Evolutionary conservation across 2,329 filamentous ascomycete species (phyloP), one percentile per base, ranked within the genome.

Genomic region (Aurifilum marmelostoma): DNA sequence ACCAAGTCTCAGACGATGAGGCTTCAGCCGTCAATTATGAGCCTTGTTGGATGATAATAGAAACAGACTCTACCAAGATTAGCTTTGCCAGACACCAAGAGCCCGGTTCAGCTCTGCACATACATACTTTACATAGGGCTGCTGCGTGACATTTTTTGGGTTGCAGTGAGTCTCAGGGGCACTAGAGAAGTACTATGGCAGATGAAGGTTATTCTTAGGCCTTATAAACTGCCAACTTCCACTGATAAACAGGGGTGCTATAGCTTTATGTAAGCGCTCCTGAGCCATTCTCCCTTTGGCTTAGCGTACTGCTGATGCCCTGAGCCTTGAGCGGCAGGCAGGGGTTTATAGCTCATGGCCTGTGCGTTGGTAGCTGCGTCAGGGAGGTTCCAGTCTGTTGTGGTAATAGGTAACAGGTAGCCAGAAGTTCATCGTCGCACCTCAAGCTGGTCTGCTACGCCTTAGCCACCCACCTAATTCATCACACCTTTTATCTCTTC

Each of bases 371-470:
- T 39, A 66, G 67, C 54, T 66, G 68, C 66, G 66, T 68, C 66
- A 70, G 68, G 58, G 56, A 65, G 65, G 34, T 65, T 64, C 39
- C 37, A 27, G 61, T 58, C 54, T 14, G 61, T 58, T 61, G 43
- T 41, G 58, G 65, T 47, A 68, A 70, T 66, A 70, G 68, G 68
- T 70, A 68, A 70, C 68, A 70, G 68, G 68, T 70, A 67, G 65
- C 68, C 68, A 70, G 68, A 70, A 67, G 67, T 70, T 66, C 65
- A 54, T 65, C 37, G 6, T 39, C 65, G 54, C 61, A 56, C 66
- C 65, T 47, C 67, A 50, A 69, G 39, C 67, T 66, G 32, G 50
- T 47, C 39, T 63, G 37, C 68, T 64, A 59, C 63, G n/a, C 65
- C 61, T 69, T 9, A 37, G 27, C 61, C 61, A 47, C 29, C 61